Evolutionary conservation across 1,284 basidiomycete genomes (phyloP).

Genomic region (Tetrapyrgos nigripes): DNA sequence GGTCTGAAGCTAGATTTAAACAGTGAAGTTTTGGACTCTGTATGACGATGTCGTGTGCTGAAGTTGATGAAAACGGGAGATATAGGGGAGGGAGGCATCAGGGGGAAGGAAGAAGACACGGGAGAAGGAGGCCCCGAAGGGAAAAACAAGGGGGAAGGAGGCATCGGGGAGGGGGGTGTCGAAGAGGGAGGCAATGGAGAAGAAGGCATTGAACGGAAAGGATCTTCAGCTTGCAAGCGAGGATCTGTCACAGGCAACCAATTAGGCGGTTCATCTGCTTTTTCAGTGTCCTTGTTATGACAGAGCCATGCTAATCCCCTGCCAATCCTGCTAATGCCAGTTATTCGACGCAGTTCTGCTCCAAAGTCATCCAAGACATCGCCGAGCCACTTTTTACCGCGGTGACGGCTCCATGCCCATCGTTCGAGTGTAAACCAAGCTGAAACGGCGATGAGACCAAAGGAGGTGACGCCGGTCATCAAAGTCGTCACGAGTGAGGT

Average conservation of each 20-base stretch:
- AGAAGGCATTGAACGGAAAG: no score
- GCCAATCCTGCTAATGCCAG: slow-evolving; percentile 37
- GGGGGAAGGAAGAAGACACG: neutral
- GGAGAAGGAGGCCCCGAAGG: neutral
- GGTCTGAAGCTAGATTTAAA: no score
- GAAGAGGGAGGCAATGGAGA: neutral
- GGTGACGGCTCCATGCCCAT: slow-evolving; percentile 71
- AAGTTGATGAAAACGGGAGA: neutral
- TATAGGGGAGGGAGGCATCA: neutral
- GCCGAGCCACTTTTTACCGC: slow-evolving; percentile 77
- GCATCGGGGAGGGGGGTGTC: neutral
- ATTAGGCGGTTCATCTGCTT: slow-evolving; percentile 3
- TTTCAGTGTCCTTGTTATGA: slow-evolving; percentile 6
- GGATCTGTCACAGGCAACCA: slow-evolving; percentile 4
- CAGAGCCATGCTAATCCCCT: slow-evolving; percentile 26
- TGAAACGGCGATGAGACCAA: slow-evolving; percentile 77
- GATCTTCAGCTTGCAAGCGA: neutral
- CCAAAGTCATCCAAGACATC: slow-evolving; percentile 65
- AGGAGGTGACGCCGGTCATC: slow-evolving; percentile 75
- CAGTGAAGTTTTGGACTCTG: neutral
- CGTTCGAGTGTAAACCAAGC: slow-evolving; percentile 81
- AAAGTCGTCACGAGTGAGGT: slow-evolving; percentile 78
- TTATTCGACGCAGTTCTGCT: slow-evolving; percentile 48
- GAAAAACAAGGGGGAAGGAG: neutral
- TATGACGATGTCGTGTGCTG: neutral